Conservation (phyloP, 371 early-diverging fungal species). For the Conidiobolus incongruus region DNA sequence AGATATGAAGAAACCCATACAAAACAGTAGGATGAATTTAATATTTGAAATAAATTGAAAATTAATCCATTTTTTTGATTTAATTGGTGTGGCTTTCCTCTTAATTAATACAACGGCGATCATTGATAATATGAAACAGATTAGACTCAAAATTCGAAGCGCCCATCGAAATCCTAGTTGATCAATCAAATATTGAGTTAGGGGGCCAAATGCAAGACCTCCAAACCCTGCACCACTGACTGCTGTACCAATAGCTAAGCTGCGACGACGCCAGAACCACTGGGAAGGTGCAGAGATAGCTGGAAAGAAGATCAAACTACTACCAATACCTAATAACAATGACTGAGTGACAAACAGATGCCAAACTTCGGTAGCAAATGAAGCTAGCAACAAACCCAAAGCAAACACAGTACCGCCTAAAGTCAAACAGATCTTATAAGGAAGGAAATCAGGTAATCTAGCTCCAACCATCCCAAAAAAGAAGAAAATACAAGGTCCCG, state of each 20-base stretch:
- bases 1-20: too few relatives aligned
- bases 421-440: conserved; percentile 14
- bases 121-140: too few relatives aligned
- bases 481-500: conserved; percentile 14
- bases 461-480: conserved; percentile 17
- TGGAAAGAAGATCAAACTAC: conserved; percentile 28
- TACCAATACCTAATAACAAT: conserved; percentile 22
- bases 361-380: conserved; percentile 11
- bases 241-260: conserved; percentile 48
- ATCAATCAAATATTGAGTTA: conserved; percentile 28
- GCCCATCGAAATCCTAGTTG: conserved; percentile 31
- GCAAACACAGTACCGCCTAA: not conserved
- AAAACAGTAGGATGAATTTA: too few relatives aligned
- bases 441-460: conserved; percentile 13
- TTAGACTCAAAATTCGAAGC: conserved; percentile 30
- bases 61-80: conserved; percentile 10
- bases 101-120: too few relatives aligned
- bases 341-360: conserved; percentile 26
- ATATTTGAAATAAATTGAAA: too few relatives aligned
- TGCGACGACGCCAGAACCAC: conserved; percentile 47
- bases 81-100: too few relatives aligned
- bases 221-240: conserved; percentile 59
- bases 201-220: conserved; percentile 40
- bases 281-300: conserved; percentile 35
- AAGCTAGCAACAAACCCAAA: conserved; percentile 3